Base-by-base conservation (phyloP, 208 protist genomes). In the Trypanosoma platydactyli region DNA sequence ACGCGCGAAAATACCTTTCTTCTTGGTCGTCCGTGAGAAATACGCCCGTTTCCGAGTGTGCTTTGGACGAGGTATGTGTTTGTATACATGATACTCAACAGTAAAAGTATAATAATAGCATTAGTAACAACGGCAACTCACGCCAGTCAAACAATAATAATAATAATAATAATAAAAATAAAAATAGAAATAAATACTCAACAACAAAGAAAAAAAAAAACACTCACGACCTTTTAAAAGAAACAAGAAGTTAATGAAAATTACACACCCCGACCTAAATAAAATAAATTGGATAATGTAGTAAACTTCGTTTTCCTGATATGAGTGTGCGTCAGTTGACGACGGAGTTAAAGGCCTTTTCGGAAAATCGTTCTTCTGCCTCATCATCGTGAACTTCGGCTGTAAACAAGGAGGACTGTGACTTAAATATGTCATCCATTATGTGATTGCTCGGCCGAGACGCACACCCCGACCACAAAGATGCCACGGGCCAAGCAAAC, bases 161-260 rank as follows among this genome's bases (percentile, higher is more conserved):
- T n/a, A n/a, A n/a, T n/a, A 69, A 40, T 53, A 30, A 41, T 64
- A 70, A 2, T 63, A 64, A 48, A 50, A 64, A 46, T 33, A 68
- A 51, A 64, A 22, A 68, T 50, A 44, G 55, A 53, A 13, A 13
- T 44, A 44, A 13, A 16, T 44, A 13, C 13, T 7, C 40, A 44
- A 44, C 40, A 44, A 13, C 40, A 7, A 44, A 44, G 13, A 16
- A 7, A 16, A 44, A 44, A 44, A 44, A 44, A 44, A 44, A 44
- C 7, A 44, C 13, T 44, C 11, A 13, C 40, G 40, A 44, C 13
- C 40, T 44, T 7, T 44, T 44, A 16, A 13, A 13, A 13, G 40
- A 44, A 7, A 44, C 13, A 13, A 13, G 40, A n/a, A n/a, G n/a
- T n/a, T n/a, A n/a, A n/a, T n/a, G n/a, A n/a, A n/a, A n/a, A n/a